Percentiles rank a stretch among this genome's conserved stretches.
Conservation (phyloP, 2,329 filamentous ascomycete species). For the Beauveria pseudobassiana region DNA sequence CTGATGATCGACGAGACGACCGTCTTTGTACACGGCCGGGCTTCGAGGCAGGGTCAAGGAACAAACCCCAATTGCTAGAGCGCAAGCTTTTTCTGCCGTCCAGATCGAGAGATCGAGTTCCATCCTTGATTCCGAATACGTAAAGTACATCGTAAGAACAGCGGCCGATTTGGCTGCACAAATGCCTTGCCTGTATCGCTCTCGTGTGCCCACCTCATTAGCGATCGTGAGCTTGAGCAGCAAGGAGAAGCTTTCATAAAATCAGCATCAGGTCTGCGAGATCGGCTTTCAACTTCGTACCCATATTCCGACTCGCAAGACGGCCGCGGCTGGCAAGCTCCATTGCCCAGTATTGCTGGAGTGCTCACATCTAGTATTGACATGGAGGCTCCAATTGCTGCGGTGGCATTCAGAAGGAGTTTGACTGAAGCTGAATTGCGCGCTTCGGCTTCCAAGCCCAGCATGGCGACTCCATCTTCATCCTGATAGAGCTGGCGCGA, state of each 20-base stretch:
- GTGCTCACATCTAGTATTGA: not conserved
- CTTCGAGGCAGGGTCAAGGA: slow-evolving; percentile 50
- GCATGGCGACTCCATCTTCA: not conserved
- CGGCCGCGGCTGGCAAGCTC: not conserved
- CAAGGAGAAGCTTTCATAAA: not conserved
- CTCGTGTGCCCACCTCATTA: not conserved
- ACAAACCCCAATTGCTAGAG: slow-evolving; percentile 32
- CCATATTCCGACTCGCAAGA: not conserved
- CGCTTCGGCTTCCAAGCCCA: not conserved
- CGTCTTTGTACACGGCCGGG: slow-evolving; percentile 51
- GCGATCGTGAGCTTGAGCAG: not conserved
- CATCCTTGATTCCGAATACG: too few relatives aligned
- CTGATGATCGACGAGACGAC: slow-evolving; percentile 50
- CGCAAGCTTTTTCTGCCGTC: not conserved
- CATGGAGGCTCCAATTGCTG: not conserved
- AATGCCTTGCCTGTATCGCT: not conserved
- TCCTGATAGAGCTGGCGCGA: not conserved
- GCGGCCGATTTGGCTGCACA: not conserved
- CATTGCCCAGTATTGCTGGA: too few relatives aligned
- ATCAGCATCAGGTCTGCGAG: not conserved
- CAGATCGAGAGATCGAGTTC: not conserved
- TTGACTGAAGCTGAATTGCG: not conserved
- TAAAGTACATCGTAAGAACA: not conserved
- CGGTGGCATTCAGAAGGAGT: not conserved
- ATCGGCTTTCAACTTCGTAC: not conserved